Conservation (phyloP, 305 asterid species). For the Fraxinus angustifolia region DNA sequence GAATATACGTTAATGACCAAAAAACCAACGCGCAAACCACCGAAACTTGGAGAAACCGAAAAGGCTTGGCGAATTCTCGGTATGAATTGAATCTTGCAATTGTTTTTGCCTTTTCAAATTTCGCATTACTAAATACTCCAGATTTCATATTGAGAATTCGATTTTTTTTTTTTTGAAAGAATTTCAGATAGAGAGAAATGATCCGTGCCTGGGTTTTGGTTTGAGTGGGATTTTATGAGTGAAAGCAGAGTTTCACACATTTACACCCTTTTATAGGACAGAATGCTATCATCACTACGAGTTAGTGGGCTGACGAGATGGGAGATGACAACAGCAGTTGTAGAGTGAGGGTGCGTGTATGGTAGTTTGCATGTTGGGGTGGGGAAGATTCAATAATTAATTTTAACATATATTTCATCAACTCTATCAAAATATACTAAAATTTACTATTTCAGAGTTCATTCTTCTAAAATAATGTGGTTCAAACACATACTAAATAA, state of each 20-base stretch:
- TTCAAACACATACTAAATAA: too few relatives aligned
- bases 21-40: conserved; percentile 40
- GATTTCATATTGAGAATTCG: conserved; percentile 25
- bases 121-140: conserved; percentile 25
- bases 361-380: neutral
- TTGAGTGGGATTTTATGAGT: neutral
- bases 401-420: too few relatives aligned
- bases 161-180: neutral
- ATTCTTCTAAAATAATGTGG: too few relatives aligned
- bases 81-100: conserved; percentile 3
- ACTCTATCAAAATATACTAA: too few relatives aligned
- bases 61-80: conserved; percentile 28
- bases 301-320: neutral
- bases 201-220: neutral
- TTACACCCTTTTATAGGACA: neutral
- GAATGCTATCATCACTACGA: neutral
- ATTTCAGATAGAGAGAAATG: neutral
- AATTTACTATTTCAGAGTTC: too few relatives aligned
- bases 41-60: conserved; percentile 38
- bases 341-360: neutral
- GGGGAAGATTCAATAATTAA: too few relatives aligned
- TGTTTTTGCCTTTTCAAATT: conserved; percentile 34
- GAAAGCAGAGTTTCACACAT: neutral
- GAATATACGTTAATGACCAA: conserved; percentile 55
- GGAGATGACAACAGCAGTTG: neutral